Base-by-base conservation (phyloP, 2,329 filamentous ascomycete genomes). In the Dactylellina cionopaga region DNA sequence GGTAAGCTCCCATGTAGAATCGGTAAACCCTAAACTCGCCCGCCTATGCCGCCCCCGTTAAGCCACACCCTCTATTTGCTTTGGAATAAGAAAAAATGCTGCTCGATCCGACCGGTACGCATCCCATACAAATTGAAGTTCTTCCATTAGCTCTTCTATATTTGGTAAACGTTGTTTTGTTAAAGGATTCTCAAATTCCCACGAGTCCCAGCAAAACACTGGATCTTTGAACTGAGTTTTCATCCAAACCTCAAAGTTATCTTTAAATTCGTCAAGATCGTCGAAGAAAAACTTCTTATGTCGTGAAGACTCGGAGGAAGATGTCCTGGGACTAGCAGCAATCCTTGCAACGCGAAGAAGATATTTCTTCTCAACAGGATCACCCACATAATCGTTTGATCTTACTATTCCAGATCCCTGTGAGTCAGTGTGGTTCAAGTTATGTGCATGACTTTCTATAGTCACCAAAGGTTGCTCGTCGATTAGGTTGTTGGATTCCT, bases 171-270 rank as follows among this genome's bases (percentile, higher is more conserved):
- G 15, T 13, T 25, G 13, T 1, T 9, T 24, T 6, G 10, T 25
- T 19, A n/a, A 11, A 1, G 51, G 51, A 29, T 55, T 17, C 35
- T 55, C 13, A 27, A 55, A 39, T 39, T 55, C 51, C 31, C 31
- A 55, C 17, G 11, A 5, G 10, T 24, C 13, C 60, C 60, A 64
- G 15, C 49, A 54, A 46, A 64, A 64, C 9, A 17, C 13, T 7
- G 60, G 60, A 43, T 64, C 39, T 1, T n/a, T 10, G 39, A 64
- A 64, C 5, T 46, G 35, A 15, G 2, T 15, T n/a, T 17, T 37
- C 49, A 64, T 55, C 60, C 60, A 64, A n/a, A 25, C 19, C 27
- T 64, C 60, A 39, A 64, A 64, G 1, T 47, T 27, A 17, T 15
- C 13, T 5, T 19, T 10, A 17, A 64, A 64, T 29, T 64, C 60